Percentiles rank a stretch among this genome's conserved stretches.
These are phyloP conservation scores for Cyberlindnera saturnus DNA, from an alignment of 805 yeast species.

Conservation along the genomic window DNA sequence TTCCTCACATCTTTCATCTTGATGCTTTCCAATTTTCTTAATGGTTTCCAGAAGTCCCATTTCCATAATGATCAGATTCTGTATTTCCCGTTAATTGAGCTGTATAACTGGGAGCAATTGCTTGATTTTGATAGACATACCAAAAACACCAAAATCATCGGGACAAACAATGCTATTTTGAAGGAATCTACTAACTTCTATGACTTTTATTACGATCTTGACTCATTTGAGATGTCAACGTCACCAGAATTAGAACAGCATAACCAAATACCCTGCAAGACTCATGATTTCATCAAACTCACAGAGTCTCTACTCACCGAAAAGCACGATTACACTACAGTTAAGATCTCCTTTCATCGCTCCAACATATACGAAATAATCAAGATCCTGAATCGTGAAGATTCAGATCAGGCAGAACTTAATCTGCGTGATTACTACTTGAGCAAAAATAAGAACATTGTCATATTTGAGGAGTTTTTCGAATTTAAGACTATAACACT, in stretches of 20 bases:
- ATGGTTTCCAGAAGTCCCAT: constrained; percentile 35
- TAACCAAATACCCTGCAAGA: constrained; percentile 13
- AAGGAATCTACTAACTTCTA: constrained; percentile 47
- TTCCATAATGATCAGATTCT: constrained; percentile 35
- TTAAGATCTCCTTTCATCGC: constrained; percentile 23
- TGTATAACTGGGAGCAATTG: constrained; percentile 46
- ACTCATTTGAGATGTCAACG: constrained; percentile 31
- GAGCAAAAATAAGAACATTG: constrained; percentile 25
- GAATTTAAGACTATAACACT: constrained; percentile 21
- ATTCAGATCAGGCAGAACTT: constrained; percentile 14
- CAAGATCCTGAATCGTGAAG: constrained; percentile 18
- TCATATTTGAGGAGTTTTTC: constrained; percentile 29
- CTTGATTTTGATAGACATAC: constrained; percentile 20
- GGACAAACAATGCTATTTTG: constrained; percentile 64
- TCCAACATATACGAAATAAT: constrained; percentile 28
- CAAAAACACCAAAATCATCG: constrained; percentile 40
- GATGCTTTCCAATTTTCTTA: constrained; percentile 33
- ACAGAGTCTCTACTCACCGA: constrained; percentile 8
- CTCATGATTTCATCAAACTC: constrained; percentile 18
- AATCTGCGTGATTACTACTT: constrained; percentile 27
- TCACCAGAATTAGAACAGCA: constrained; percentile 8
- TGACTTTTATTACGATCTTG: constrained; percentile 61
- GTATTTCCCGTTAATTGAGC: constrained; percentile 55
- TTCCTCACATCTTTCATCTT: constrained; percentile 37
- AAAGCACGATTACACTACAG: constrained; percentile 25